Conservation (phyloP, 2,329 filamentous ascomycete species). For the Apiospora saccharicola region DNA sequence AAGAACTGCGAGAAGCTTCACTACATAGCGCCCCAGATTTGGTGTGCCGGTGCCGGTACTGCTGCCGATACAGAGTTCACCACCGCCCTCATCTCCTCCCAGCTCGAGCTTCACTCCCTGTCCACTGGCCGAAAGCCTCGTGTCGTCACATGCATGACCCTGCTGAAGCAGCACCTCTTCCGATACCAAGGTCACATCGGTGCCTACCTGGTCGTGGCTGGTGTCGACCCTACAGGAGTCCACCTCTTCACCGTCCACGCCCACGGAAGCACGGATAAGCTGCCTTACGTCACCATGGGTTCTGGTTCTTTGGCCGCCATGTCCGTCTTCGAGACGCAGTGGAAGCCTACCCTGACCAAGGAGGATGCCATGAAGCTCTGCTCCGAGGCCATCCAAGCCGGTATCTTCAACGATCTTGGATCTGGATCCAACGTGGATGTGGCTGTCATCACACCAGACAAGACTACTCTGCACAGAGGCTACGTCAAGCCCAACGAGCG, state of each 20-base stretch:
- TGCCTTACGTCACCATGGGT: conserved; percentile 99
- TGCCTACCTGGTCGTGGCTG: conserved; percentile 95
- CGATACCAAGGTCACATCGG: conserved; percentile 97
- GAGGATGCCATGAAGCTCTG: conserved; percentile 76
- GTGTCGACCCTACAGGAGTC: conserved; percentile 92
- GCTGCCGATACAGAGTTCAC: conserved; percentile 99
- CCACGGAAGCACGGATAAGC: conserved; percentile 97
- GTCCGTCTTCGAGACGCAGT: conserved; percentile 96
- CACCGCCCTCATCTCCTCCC: conserved; percentile 96
- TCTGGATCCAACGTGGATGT: conserved; percentile 98
- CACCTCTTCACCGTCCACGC: conserved; percentile 98
- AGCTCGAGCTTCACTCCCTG: conserved; percentile 95
- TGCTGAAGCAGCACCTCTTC: conserved; percentile 99
- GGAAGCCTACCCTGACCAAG: conserved; percentile 79
- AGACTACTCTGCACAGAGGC: conserved; percentile 92
- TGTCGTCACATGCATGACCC: conserved; percentile 98
- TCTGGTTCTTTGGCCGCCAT: conserved; percentile 95
- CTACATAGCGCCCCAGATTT: conserved; percentile 98
- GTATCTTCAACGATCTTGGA: conserved; percentile 98
- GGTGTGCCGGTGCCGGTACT: conserved; percentile 97
- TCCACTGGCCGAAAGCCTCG: conserved; percentile 96
- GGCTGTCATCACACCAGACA: conserved; percentile 92
- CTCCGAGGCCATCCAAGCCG: conserved; percentile 83
- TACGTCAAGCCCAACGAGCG: conserved; percentile 93
- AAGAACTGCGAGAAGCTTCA: conserved; percentile 99